These are phyloP conservation scores for Microcyclosporella mali DNA, from an alignment of 2,329 filamentous ascomycete species.

Conservation along the genomic window DNA sequence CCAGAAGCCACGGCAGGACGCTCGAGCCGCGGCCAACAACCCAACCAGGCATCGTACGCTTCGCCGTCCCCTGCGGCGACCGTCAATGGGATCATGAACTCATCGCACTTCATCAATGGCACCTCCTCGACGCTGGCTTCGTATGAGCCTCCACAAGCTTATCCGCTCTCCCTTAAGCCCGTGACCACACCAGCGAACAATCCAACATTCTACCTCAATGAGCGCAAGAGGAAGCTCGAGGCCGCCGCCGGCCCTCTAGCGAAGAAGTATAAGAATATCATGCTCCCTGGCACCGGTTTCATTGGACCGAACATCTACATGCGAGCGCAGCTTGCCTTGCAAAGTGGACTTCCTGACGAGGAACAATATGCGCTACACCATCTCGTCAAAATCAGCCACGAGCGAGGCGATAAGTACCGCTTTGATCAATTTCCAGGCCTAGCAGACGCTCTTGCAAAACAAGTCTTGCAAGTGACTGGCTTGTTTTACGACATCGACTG, in stretches of 20 bases:
- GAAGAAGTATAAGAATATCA: constrained; percentile 47
- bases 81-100: constrained; percentile 43
- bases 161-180: constrained; percentile 62
- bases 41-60: constrained; percentile 20
- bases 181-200: constrained; percentile 71
- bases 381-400: constrained; percentile 89
- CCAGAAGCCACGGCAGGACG: constrained; percentile 65
- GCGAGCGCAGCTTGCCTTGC: constrained; percentile 74
- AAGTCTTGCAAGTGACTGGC: constrained; percentile 69
- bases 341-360: constrained; percentile 71
- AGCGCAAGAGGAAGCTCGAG: constrained; percentile 44
- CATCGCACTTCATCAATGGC: constrained; percentile 21
- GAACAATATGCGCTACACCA: constrained; percentile 92
- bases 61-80: constrained; percentile 44
- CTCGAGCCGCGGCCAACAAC: constrained; percentile 50
- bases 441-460: constrained; percentile 80
- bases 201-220: constrained; percentile 59
- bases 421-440: constrained; percentile 88
- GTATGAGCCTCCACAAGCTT: constrained; percentile 61
- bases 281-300: constrained; percentile 57
- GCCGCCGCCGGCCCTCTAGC: constrained; percentile 38
- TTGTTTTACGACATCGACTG: constrained; percentile 79
- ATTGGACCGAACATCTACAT: constrained; percentile 85
- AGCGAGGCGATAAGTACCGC: constrained; percentile 90
- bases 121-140: constrained; percentile 53